Evolutionary conservation across 805 yeast genomes (phyloP), one percentile per base, ranked within the genome.

Genomic region (Debaryomyces castellii): DNA sequence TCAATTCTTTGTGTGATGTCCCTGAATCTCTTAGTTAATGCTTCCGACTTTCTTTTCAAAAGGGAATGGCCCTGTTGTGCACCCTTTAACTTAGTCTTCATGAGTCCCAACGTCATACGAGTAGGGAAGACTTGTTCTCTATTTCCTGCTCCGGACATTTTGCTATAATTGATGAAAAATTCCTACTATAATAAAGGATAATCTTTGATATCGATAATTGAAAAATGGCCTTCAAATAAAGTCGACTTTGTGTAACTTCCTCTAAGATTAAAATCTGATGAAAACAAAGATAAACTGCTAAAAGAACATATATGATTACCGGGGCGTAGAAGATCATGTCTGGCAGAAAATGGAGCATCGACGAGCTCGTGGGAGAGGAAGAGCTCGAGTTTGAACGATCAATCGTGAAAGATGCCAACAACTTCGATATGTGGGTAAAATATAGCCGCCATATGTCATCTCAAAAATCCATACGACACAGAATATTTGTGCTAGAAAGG

Each of bases 91-190:
- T 94, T 94, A 49, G 87, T 80, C 75, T 94, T 94, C 98, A 94
- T 94, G 49, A 88, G 67, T 40, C 96, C 90, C 55, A 92, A 80
- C 48, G 98, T 92, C 97, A 91, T 91, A 71, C 97, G 91, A 43
- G 98, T 91, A 27, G 98, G 97, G 68, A 91, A 91, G 39, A 91
- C 98, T 63, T 89, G 95, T 66, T 91, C 98, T 77, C 98, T 87
- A 63, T 81, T 82, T 49, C 84, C 85, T 27, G 84, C 80, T 30
- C 85, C 85, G 24, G 85, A 81, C 87, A 82, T 82, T 38, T 25
- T 39, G 33, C 22, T 23, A n/a, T 33, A 24, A 14, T 30, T 39
- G 27, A 36, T 37, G 16, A 23, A 23, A 14, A 18, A 22, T 28
- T 10, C n/a, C 41, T 38, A 18, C 39, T 25, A 27, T 37, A 16